Evolutionary conservation across 1,139 yeast genomes (phyloP), one percentile per base, ranked within the genome.

Genomic region (Yarrowia galli): DNA sequence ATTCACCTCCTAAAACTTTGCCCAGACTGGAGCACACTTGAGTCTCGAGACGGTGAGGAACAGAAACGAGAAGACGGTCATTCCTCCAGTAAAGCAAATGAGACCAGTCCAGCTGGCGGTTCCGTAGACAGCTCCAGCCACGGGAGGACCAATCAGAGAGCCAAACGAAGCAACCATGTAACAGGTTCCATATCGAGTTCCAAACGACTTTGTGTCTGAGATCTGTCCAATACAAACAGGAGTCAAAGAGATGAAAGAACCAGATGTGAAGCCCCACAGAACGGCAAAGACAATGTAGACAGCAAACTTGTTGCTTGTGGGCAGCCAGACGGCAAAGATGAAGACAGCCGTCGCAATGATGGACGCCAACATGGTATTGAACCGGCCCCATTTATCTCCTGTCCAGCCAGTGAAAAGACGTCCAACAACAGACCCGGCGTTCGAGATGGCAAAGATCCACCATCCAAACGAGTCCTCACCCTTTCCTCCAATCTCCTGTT

Each of bases 111-210:
- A 61, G 16, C 54, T 36, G 3, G 45, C 54, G 9, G 68, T 46
- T n/a, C 63, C 54, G 10, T 54, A 54, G 1, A 65, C 56, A 2
- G 85, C 85, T 54, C 88, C 87, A 6, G 85, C 84, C 43, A 85
- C 78, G 32, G 88, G 88, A 70, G 84, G 78, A 0, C 85, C 82
- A 0, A 83, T 81, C 65, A 88, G 77, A 7, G 85, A 84, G 43
- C 86, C 85, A 72, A 88, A 84, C 12, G 90, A 84, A 49, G 87
- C 87, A 45, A 87, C 79, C 72, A 86, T 86, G 74, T 89, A 89
- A 76, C 88, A 82, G 0, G 91, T 87, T 0, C 92, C 91, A 74
- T 86, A 89, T 40, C 89, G 81, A 72, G 84, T 87, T 40, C 93
- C 93, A 73, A 88, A 88, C 68, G 83, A 84, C 61, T 85, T 86